Conservation (phyloP, 768 basidiomycete species). For the Lepiota venenata region DNA sequence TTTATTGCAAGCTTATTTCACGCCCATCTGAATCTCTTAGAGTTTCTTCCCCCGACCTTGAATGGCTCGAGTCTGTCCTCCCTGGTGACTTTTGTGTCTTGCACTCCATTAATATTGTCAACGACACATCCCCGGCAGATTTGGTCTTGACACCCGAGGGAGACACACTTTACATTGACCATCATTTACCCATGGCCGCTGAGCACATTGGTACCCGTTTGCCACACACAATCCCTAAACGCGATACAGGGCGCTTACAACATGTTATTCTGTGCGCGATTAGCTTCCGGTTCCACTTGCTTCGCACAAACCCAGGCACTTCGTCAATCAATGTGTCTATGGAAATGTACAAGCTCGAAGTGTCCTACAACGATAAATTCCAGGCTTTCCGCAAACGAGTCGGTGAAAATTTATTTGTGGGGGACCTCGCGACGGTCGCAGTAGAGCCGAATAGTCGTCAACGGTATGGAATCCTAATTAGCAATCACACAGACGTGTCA, state of each 20-base stretch:
- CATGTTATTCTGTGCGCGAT: constrained; percentile 16
- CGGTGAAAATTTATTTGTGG: constrained; percentile 25
- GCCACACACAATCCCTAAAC: constrained; percentile 14
- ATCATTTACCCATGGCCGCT: constrained; percentile 19
- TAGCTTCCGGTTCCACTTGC: constrained; percentile 29
- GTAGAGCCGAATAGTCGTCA: constrained; percentile 16
- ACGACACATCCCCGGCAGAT: constrained; percentile 14
- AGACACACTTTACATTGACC: constrained; percentile 19
- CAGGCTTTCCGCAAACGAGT: constrained; percentile 17
- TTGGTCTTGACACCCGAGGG: constrained; percentile 18
- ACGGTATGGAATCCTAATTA: constrained; percentile 23
- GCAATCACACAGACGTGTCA: constrained; percentile 26
- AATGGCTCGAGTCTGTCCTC: constrained; percentile 24
- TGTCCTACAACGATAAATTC: constrained; percentile 17
- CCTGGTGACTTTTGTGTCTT: constrained; percentile 9
- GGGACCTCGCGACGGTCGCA: constrained; percentile 23
- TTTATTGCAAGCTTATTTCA: constrained; percentile 23
- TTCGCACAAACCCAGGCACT: constrained; percentile 16
- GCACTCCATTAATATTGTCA: constrained; percentile 16
- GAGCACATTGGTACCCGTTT: constrained; percentile 19
- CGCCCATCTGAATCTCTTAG: constrained; percentile 14
- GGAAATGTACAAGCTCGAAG: constrained; percentile 26
- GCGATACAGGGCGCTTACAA: constrained; percentile 14
- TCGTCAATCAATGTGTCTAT: constrained; percentile 21
- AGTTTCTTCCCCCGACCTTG: constrained; percentile 22